phyloP scores from a whole-genome alignment of 1,284 basidiomycete genomes.

The Vanrija sp. region DNA sequence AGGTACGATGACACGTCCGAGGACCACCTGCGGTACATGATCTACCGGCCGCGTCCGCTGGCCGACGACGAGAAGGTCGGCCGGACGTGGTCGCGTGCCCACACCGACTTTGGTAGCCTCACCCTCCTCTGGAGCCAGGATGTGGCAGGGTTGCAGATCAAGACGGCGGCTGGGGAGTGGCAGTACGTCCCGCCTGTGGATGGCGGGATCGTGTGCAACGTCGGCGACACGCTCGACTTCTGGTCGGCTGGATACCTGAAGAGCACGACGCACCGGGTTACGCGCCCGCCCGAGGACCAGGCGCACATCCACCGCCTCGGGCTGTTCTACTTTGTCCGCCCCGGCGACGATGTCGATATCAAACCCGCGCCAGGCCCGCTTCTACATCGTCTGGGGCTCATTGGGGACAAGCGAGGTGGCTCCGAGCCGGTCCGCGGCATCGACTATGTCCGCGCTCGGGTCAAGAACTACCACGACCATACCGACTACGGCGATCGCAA shows the following conservation, averaged over 20 bases:
- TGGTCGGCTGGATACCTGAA: conserved; percentile 36
- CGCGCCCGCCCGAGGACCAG: conserved; percentile 32
- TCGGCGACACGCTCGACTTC: conserved; percentile 35
- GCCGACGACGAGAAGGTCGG: conserved; percentile 30
- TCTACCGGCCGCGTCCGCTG: conserved; percentile 31
- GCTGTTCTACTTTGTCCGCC: conserved; percentile 33
- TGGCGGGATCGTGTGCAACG: conserved; percentile 32
- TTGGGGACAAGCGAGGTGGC: conserved; percentile 5
- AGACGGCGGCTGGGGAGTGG: conserved; percentile 28
- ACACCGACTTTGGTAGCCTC: conserved; percentile 33
- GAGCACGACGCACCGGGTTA: conserved; percentile 31
- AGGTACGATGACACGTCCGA: conserved; percentile 27
- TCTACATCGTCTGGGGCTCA: conserved; percentile 21
- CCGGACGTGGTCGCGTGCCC: conserved; percentile 31
- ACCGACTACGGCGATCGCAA: conserved; percentile 1
- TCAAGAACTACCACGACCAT: conserved; percentile 12
- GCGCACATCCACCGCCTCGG: conserved; percentile 29
- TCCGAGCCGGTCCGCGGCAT: conserved; percentile 4
- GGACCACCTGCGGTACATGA: conserved; percentile 38
- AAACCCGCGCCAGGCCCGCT: conserved; percentile 26
- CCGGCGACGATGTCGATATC: conserved; percentile 31
- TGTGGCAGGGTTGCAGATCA: conserved; percentile 34
- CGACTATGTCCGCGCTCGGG: conserved; percentile 11
- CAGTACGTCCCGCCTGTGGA: conserved; percentile 29
- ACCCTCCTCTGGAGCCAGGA: conserved; percentile 36